These are phyloP conservation scores for Aristolochia californica DNA, from an alignment of 164 flowering plant species.

Conservation along the genomic window DNA sequence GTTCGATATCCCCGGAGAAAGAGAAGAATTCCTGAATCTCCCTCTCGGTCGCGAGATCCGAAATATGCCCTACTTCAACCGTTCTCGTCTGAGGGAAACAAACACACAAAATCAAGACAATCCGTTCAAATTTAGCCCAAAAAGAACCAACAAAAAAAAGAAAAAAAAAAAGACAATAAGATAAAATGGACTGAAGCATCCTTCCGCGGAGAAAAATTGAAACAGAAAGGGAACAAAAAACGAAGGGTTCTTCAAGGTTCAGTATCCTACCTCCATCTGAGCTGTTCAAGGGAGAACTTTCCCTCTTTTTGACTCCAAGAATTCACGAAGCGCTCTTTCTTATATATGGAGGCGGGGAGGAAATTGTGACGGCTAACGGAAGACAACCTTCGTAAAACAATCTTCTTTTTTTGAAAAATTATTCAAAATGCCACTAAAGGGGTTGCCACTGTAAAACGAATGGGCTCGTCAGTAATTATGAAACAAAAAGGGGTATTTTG, in stretches of 20 bases:
- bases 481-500: no score
- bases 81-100: conserved; percentile 49
- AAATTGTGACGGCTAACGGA: no score
- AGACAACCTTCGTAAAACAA: no score
- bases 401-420: no score
- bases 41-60: conserved; percentile 89
- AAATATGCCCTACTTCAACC: conserved; percentile 60
- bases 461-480: no score
- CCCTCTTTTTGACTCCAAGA: no score
- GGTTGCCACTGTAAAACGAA: no score
- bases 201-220: background rate
- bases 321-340: no score
- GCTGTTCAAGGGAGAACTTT: background rate
- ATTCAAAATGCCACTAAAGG: no score
- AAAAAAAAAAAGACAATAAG: background rate
- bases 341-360: no score
- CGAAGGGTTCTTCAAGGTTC: background rate
- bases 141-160: background rate
- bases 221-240: background rate
- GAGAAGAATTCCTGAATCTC: conserved; percentile 94
- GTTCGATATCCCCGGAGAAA: conserved; percentile 88
- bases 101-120: background rate
- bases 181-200: background rate
- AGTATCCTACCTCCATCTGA: background rate
- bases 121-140: background rate